Base-by-base conservation (phyloP, 2,329 filamentous ascomycete species). In the Cercospora sp. region DNA sequence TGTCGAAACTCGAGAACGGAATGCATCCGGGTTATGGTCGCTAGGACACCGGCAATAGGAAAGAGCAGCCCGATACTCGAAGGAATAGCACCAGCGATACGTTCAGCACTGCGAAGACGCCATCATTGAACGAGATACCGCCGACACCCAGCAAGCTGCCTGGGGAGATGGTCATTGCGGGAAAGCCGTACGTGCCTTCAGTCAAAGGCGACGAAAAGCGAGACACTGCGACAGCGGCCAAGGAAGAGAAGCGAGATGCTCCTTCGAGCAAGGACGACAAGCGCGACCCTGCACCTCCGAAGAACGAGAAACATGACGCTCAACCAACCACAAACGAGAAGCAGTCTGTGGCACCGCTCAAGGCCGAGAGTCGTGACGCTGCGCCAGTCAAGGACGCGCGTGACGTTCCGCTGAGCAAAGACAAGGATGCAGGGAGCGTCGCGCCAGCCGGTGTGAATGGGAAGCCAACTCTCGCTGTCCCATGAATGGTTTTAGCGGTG, bases 11-110 rank as follows among this genome's bases (percentile, higher is more conserved):
- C 6, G 62, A 64, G 53, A 57, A 64, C 28, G 62, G 62, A 18
- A 64, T 64, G 62, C 62, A 64, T 64, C 62, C 62, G 51, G 62
- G 62, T 59, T 64, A 59, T 59, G 62, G 62, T 58, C 62, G 62
- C 62, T 64, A 64, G 62, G 62, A 64, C 62, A 64, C 53, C 62
- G 62, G 62, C 62, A 31, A 64, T 59, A 64, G 53, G 16, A 64
- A 42, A 53, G 62, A 64, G 62, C 62, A 64, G 31, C 33, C 51
- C 62, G 23, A 42, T 18, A 23, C 62, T 31, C 48, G 26, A 42
- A 28, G 42, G 20, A 62, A 62, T 16, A 64, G 62, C 53, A 10
- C 26, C 5, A 57, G 26, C 12, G 62, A 48, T 20, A 64, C 51
- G 9, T 64, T 64, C 53, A 45, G 33, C 48, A 64, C 62, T 30